Percentiles rank a stretch among this genome's conserved stretches.
Evolutionary conservation across 2,329 filamentous ascomycete species (phyloP).

Genomic region (Hysterium pulicare): DNA sequence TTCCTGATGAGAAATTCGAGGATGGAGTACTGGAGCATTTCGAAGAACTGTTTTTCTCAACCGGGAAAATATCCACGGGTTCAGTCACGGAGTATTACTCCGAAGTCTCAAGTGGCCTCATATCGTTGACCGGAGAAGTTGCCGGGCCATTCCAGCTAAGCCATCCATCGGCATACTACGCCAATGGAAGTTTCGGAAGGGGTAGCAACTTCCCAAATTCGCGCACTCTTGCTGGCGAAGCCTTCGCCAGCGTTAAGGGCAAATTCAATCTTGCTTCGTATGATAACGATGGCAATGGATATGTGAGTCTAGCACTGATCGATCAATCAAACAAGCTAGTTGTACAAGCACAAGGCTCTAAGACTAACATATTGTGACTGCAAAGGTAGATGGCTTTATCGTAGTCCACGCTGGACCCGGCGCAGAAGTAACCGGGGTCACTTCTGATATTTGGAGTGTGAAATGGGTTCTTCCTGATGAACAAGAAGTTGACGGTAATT

Average conservation of each 20-base stretch:
- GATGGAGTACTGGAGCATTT: slow-evolving; percentile 14
- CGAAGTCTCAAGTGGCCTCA: slow-evolving; percentile 16
- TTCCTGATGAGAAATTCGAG: slow-evolving; percentile 18
- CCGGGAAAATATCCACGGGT: slow-evolving; percentile 17
- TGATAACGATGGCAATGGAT: slow-evolving; percentile 22
- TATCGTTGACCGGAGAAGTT: slow-evolving; percentile 20
- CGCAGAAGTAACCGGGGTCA: slow-evolving; percentile 14
- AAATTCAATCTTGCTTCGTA: slow-evolving; percentile 14
- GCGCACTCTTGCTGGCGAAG: slow-evolving; percentile 18
- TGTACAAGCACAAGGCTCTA: too few relatives aligned
- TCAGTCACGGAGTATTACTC: slow-evolving; percentile 21
- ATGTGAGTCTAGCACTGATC: too few relatives aligned
- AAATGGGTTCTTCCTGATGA: slow-evolving; percentile 20
- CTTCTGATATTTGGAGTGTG: slow-evolving; percentile 20
- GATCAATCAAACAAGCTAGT: too few relatives aligned
- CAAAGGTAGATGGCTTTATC: slow-evolving; percentile 21
- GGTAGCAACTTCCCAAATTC: slow-evolving; percentile 15
- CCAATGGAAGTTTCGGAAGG: slow-evolving; percentile 14
- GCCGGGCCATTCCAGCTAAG: slow-evolving; percentile 19
- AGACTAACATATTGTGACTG: too few relatives aligned
- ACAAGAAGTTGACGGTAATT: slow-evolving; percentile 9
- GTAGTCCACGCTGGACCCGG: slow-evolving; percentile 21
- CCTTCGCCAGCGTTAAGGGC: slow-evolving; percentile 10
- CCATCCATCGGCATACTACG: slow-evolving; percentile 17
- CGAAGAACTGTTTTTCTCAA: slow-evolving; percentile 22